Evolutionary conservation across 1,139 yeast species (phyloP).

Genomic region (Tardiomyces depauwii): DNA sequence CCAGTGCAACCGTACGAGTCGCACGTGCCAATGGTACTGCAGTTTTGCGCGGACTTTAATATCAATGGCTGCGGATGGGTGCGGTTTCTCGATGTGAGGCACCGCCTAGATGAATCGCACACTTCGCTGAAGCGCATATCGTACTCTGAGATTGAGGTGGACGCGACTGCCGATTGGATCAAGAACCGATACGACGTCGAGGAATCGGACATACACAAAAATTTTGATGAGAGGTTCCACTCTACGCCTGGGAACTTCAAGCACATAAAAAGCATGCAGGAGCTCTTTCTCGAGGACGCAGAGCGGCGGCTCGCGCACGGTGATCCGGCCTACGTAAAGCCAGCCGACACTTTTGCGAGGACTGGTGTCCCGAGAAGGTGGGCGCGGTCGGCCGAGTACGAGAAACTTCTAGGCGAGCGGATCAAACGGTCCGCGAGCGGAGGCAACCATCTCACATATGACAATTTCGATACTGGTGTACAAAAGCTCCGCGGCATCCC

Average conservation of each 20-base stretch:
- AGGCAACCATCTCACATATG: neutral
- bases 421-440: constrained; percentile 1
- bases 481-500: constrained; percentile 9
- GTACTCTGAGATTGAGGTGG: constrained; percentile 44
- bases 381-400: constrained; percentile 31
- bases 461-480: neutral
- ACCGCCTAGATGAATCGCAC: constrained; percentile 2
- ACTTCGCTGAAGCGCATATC: neutral
- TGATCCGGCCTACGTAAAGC: constrained; percentile 20
- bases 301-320: constrained; percentile 40
- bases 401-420: constrained; percentile 24
- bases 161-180: constrained; percentile 48
- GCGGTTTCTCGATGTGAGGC: constrained; percentile 18
- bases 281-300: constrained; percentile 50
- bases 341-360: constrained; percentile 7
- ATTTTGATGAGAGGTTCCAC: constrained; percentile 24
- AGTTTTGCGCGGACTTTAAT: constrained; percentile 75
- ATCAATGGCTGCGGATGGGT: constrained; percentile 80
- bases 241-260: constrained; percentile 18
- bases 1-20: constrained; percentile 52
- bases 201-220: constrained; percentile 40
- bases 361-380: constrained; percentile 19
- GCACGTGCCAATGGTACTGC: constrained; percentile 67
- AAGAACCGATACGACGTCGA: constrained; percentile 38
- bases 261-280: constrained; percentile 47